These are phyloP conservation scores for Komagataella ulmi DNA, from an alignment of 805 yeast species.

Conservation along the genomic window DNA sequence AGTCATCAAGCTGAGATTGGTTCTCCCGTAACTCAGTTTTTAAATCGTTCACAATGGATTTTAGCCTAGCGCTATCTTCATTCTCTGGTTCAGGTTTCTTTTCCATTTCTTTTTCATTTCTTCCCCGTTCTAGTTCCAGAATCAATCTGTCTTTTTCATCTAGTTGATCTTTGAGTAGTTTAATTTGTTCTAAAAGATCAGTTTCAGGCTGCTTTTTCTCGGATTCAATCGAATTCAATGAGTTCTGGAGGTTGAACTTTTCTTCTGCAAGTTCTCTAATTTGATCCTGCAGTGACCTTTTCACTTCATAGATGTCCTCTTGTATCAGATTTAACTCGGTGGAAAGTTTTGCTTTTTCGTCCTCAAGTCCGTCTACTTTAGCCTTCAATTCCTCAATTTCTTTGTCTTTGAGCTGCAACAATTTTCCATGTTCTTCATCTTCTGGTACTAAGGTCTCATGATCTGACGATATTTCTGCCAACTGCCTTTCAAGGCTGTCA, in stretches of 20 bases:
- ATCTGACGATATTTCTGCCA: not conserved
- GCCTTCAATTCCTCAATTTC: not conserved
- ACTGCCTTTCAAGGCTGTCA: slow-evolving; percentile 2
- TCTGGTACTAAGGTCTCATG: not conserved
- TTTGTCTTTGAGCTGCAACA: slow-evolving; percentile 2
- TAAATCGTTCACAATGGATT: not conserved
- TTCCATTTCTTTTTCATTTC: slow-evolving; percentile 2
- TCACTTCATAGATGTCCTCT: slow-evolving; percentile 2
- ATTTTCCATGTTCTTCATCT: not conserved
- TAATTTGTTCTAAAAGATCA: not conserved
- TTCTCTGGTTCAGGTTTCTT: slow-evolving; percentile 3
- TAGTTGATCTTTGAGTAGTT: not conserved
- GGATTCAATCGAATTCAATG: slow-evolving; percentile 1
- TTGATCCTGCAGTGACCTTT: slow-evolving; percentile 1
- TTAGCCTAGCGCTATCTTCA: slow-evolving; percentile 1
- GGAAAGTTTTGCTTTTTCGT: slow-evolving; percentile 2
- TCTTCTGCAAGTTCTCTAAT: slow-evolving; percentile 1
- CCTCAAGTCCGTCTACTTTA: slow-evolving; percentile 1
- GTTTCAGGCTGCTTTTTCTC: slow-evolving; percentile 4
- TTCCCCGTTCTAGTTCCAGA: slow-evolving; percentile 1
- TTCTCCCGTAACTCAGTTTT: not conserved
- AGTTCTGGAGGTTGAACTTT: not conserved
- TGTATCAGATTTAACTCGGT: slow-evolving; percentile 3
- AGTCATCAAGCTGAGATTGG: slow-evolving; percentile 51
- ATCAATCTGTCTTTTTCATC: not conserved